Evolutionary conservation across 2,329 filamentous ascomycete genomes (phyloP).

Genomic region (Colletotrichum siamense): DNA sequence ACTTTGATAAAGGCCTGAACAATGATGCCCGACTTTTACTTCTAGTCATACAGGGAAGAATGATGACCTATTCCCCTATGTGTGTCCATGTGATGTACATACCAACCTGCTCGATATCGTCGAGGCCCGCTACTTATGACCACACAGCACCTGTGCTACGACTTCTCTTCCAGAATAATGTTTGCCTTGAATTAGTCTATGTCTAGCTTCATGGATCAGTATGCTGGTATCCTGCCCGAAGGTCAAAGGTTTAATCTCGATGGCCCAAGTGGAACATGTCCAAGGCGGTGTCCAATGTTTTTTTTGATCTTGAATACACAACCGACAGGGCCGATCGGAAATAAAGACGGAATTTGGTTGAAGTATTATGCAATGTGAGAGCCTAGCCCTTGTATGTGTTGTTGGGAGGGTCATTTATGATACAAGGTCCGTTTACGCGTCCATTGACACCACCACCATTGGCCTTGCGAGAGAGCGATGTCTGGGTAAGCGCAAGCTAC

Average conservation of each 20-base stretch:
- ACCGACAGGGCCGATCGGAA: neutral
- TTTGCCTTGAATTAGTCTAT: accelerated
- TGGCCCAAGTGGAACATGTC: neutral
- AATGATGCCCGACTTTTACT: neutral
- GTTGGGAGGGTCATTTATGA: neutral
- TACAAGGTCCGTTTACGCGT: neutral
- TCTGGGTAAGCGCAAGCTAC: neutral
- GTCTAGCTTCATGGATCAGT: neutral
- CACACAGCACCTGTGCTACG: neutral
- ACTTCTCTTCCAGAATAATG: neutral
- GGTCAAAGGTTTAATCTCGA: neutral
- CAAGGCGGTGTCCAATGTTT: neutral
- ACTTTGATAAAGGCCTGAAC: accelerated
- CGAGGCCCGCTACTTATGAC: accelerated
- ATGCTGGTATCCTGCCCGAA: accelerated
- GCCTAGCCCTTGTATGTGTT: neutral
- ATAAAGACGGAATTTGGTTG: neutral
- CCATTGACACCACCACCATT: neutral
- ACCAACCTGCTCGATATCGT: neutral
- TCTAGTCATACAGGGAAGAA: too few species aligned
- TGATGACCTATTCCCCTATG: too few species aligned
- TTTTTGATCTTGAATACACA: neutral
- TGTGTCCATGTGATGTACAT: too few species aligned
- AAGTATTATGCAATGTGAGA: neutral
- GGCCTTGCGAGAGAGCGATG: neutral